Conservation (phyloP, 1,284 basidiomycete species). For the Boletus sp. region DNA sequence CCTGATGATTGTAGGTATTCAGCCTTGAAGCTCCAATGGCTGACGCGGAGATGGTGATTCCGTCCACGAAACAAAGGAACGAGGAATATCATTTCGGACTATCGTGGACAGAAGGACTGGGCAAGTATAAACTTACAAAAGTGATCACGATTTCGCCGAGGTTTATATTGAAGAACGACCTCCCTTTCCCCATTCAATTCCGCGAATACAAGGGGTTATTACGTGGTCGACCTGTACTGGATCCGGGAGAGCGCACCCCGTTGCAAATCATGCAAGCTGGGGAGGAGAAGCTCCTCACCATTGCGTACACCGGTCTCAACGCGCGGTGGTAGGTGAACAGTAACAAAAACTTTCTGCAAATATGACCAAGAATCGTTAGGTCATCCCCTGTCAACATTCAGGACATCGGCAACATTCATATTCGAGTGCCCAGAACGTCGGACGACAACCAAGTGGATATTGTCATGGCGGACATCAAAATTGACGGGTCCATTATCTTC, state of each 20-base stretch:
- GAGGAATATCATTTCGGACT: conserved; percentile 87
- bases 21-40: conserved; percentile 91
- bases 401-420: conserved; percentile 84
- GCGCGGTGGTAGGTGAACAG: conserved; percentile 67
- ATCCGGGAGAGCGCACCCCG: conserved; percentile 68
- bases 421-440: conserved; percentile 58
- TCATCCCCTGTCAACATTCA: conserved; percentile 91
- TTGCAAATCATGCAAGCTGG: conserved; percentile 70
- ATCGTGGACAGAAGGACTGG: conserved; percentile 91
- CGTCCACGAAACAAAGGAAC: conserved; percentile 64
- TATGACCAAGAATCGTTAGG: conserved; percentile 47
- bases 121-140: conserved; percentile 97
- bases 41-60: conserved; percentile 81
- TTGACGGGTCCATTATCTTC: conserved; percentile 91
- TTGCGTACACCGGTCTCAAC: conserved; percentile 85
- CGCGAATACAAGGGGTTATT: conserved; percentile 82
- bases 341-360: not conserved
- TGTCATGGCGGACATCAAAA: conserved; percentile 79
- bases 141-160: conserved; percentile 91
- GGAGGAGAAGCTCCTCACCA: conserved; percentile 71
- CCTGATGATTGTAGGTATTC: conserved; percentile 50
- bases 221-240: conserved; percentile 64
- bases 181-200: conserved; percentile 70
- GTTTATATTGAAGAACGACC: conserved; percentile 87
- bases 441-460: conserved; percentile 53